Conservation (phyloP, 2,329 filamentous ascomycete genomes). For the Epichloe amarillans region DNA sequence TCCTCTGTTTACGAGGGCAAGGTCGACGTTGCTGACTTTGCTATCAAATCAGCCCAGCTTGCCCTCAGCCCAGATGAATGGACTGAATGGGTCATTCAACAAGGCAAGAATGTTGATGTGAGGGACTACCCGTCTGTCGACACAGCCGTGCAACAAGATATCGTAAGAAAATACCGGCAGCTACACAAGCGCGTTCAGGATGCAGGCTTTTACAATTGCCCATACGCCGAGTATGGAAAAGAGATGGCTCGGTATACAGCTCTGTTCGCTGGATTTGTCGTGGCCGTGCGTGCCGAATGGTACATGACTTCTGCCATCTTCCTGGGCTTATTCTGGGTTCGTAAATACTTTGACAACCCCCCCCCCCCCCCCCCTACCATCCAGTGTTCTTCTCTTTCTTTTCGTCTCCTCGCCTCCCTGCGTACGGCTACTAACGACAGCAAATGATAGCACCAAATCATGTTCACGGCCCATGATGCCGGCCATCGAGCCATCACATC, state of each 20-base stretch:
- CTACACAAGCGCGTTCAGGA: slow-evolving; percentile 42
- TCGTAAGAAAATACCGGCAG: slow-evolving; percentile 39
- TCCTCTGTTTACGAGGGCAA: neutral
- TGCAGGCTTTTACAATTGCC: slow-evolving; percentile 44
- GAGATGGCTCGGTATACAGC: slow-evolving; percentile 40
- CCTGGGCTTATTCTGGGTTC: slow-evolving; percentile 49
- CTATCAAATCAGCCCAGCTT: neutral
- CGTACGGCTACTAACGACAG: slow-evolving; percentile 8
- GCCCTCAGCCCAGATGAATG: slow-evolving; percentile 14
- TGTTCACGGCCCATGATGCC: slow-evolving; percentile 55
- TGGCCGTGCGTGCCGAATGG: slow-evolving; percentile 35
- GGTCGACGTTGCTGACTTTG: neutral
- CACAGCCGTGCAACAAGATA: slow-evolving; percentile 37
- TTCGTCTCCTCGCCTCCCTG: too few species aligned
- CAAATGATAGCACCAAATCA: slow-evolving; percentile 44
- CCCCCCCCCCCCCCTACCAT: neutral
- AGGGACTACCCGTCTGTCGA: slow-evolving; percentile 40
- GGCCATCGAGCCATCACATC: slow-evolving; percentile 50
- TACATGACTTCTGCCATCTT: slow-evolving; percentile 44
- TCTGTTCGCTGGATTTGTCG: slow-evolving; percentile 36
- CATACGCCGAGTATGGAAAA: slow-evolving; percentile 43
- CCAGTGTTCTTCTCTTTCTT: neutral
- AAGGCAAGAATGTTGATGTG: slow-evolving; percentile 20
- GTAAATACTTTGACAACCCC: slow-evolving; percentile 5
- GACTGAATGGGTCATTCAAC: slow-evolving; percentile 22